phyloP scores from a whole-genome alignment of 257 asterid species.

The Buddleja alternifolia region DNA sequence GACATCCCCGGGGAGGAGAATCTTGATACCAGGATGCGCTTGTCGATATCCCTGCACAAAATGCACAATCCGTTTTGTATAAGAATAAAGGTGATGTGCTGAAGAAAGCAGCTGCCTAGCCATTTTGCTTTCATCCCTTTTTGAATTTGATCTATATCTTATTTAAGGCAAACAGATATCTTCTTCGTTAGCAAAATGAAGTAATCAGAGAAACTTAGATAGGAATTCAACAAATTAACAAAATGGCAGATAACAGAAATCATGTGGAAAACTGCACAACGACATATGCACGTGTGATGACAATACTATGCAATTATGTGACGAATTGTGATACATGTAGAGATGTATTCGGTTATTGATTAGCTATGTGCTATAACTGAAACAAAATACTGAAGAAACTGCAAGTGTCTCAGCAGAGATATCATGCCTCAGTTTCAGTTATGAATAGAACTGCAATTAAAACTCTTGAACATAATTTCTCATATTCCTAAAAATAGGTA shows the following conservation, averaged over 20 bases:
- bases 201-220: too few species aligned
- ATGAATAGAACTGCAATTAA: neutral
- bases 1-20: slow-evolving; percentile 72
- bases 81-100: slow-evolving; percentile 11
- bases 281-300: neutral
- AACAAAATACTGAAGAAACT: neutral
- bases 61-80: slow-evolving; percentile 22
- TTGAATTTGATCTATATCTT: slow-evolving; percentile 13
- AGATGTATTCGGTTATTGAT: neutral
- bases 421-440: neutral
- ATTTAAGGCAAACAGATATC: slow-evolving; percentile 11
- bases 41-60: slow-evolving; percentile 68
- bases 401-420: neutral
- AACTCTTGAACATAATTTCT: neutral
- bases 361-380: neutral
- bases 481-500: neutral
- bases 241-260: slow-evolving; percentile 9
- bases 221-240: neutral
- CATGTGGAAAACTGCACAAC: too few species aligned
- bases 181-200: neutral
- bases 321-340: neutral
- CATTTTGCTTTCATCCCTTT: slow-evolving; percentile 21
- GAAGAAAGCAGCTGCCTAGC: slow-evolving; percentile 13
- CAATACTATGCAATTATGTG: neutral
- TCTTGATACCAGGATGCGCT: slow-evolving; percentile 63